These are phyloP conservation scores for Lolium multiflorum DNA, from an alignment of 176 grass and related monocot species.

Conservation along the genomic window DNA sequence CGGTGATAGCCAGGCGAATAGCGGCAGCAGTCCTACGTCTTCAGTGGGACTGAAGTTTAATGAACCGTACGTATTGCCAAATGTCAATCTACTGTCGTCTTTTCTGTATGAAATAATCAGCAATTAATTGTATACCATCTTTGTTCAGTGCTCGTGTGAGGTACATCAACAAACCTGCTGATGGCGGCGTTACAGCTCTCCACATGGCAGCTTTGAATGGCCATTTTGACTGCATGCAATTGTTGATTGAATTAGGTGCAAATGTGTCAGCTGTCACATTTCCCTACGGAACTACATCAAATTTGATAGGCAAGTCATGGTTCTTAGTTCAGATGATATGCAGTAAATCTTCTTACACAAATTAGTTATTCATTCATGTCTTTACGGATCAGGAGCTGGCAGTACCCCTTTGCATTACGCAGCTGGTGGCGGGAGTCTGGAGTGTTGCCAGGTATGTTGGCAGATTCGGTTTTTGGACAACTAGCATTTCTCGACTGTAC, in stretches of 20 bases:
- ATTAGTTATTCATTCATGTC: conserved; percentile 7
- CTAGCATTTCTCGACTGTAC: conserved; percentile 18
- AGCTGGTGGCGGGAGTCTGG: conserved; percentile 78
- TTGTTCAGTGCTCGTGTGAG: conserved; percentile 71
- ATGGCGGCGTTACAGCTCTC: conserved; percentile 91
- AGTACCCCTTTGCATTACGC: conserved; percentile 96
- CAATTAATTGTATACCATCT: neutral
- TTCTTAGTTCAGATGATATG: conserved; percentile 43
- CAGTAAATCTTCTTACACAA: conserved; percentile 20
- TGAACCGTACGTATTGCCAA: conserved; percentile 57
- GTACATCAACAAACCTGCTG: conserved; percentile 85
- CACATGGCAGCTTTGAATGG: conserved; percentile 87
- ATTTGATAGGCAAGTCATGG: conserved; percentile 75
- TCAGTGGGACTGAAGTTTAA: conserved; percentile 65
- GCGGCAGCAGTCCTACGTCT: conserved; percentile 60
- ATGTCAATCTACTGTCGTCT: neutral
- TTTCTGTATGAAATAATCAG: conserved; percentile 35
- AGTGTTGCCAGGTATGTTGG: conserved; percentile 84
- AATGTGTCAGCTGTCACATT: conserved; percentile 80
- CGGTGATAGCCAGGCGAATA: conserved; percentile 45
- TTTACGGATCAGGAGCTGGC: conserved; percentile 74
- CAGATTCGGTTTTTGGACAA: conserved; percentile 27
- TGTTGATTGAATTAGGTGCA: conserved; percentile 93
- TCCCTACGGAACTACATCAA: conserved; percentile 69
- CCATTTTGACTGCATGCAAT: conserved; percentile 84